phyloP scores from a whole-genome alignment of 2,329 filamentous ascomycete species.

The Fusarium liriodendri region DNA sequence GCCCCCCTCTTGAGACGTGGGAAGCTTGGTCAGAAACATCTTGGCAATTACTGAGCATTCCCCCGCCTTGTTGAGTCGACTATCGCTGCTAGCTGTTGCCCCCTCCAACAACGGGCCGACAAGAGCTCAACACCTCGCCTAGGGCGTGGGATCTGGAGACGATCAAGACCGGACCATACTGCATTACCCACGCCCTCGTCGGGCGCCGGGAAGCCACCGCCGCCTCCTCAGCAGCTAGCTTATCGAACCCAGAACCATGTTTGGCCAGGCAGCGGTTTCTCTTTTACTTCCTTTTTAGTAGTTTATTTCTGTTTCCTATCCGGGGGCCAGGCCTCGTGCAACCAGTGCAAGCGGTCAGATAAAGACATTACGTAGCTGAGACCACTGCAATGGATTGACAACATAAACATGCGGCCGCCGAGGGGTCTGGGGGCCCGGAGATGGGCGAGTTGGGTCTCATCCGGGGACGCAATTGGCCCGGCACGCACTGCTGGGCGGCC shows the following conservation, averaged over 20 bases:
- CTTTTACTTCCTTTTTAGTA: constrained; percentile 2
- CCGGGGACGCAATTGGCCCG: constrained; percentile 34
- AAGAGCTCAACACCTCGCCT: constrained; percentile 26
- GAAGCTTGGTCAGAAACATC: not conserved
- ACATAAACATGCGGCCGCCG: constrained; percentile 14
- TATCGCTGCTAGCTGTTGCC: constrained; percentile 2
- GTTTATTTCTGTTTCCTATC: constrained; percentile 15
- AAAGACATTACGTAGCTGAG: constrained; percentile 36
- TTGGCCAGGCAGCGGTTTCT: constrained; percentile 4
- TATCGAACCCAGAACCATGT: constrained; percentile 7
- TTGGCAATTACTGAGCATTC: not conserved
- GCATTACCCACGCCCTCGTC: constrained; percentile 18
- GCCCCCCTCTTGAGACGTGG: not conserved
- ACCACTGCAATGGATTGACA: constrained; percentile 18
- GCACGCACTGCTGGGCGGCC: constrained; percentile 2
- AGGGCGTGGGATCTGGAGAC: constrained; percentile 25
- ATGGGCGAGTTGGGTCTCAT: constrained; percentile 24
- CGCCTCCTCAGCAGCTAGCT: constrained; percentile 12
- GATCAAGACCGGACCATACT: not conserved
- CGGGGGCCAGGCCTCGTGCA: constrained; percentile 3
- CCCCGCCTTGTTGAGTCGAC: constrained; percentile 7
- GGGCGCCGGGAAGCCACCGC: constrained; percentile 17
- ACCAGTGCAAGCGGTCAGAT: constrained; percentile 36
- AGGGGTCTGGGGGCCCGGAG: constrained; percentile 23
- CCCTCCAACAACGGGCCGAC: constrained; percentile 37